phyloP scores from a whole-genome alignment of 441 rosid species.

The Erodium trifolium region DNA sequence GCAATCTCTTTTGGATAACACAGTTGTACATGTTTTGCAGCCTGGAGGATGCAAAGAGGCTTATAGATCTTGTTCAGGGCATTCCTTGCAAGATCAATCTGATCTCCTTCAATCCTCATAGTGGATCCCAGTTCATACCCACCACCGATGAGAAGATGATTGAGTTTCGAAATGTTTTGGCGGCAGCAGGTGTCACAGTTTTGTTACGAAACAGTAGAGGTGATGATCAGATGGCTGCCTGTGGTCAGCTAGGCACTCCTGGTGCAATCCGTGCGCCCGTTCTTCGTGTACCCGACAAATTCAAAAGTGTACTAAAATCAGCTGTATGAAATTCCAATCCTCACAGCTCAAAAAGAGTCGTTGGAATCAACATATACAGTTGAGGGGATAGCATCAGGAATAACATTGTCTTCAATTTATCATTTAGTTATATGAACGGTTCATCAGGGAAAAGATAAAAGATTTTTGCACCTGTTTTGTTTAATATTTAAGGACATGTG shows the following conservation, averaged over 20 bases:
- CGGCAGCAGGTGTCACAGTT: conserved; percentile 53
- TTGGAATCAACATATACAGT: neutral
- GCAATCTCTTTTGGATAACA: no score
- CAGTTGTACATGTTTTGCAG: conserved; percentile 32
- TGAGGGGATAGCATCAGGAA: neutral
- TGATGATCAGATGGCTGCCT: conserved; percentile 94
- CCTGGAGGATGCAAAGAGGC: conserved; percentile 76
- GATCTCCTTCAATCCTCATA: conserved; percentile 74
- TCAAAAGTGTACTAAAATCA: conserved; percentile 42
- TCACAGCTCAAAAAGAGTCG: neutral
- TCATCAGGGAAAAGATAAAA: no score
- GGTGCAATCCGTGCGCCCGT: conserved; percentile 55
- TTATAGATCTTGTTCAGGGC: conserved; percentile 65
- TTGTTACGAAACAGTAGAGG: conserved; percentile 67
- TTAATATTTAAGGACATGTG: no score
- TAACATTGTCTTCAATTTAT: neutral
- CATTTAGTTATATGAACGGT: no score
- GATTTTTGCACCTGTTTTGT: no score
- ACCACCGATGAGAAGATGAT: conserved; percentile 61
- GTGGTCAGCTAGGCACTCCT: conserved; percentile 85
- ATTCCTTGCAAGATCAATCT: conserved; percentile 95
- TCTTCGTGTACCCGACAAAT: conserved; percentile 66
- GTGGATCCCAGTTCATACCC: conserved; percentile 67
- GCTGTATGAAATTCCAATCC: conserved; percentile 3
- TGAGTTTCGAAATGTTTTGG: conserved; percentile 62